Evolutionary conservation across 768 basidiomycete species (phyloP).

Genomic region (Podaxis sp.): DNA sequence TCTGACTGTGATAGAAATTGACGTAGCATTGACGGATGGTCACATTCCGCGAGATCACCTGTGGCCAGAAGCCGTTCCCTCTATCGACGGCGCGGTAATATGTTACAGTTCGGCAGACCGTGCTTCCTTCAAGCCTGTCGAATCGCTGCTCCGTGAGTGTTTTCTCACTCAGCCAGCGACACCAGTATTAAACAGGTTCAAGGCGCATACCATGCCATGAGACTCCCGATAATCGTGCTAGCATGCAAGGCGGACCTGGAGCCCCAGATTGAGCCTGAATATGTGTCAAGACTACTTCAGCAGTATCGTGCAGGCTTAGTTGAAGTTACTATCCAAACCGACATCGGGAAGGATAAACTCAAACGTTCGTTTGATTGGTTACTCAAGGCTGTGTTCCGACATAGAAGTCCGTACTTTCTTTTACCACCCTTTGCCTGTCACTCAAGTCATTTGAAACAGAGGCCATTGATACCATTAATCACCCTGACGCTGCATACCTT

Average conservation of each 20-base stretch:
- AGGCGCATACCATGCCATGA: slow-evolving; percentile 61
- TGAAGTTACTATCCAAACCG: slow-evolving; percentile 59
- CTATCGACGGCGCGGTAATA: slow-evolving; percentile 76
- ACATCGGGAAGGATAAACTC: slow-evolving; percentile 70
- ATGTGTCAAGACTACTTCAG: slow-evolving; percentile 48
- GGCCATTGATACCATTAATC: slow-evolving; percentile 28
- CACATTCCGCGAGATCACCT: slow-evolving; percentile 22
- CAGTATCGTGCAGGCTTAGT: slow-evolving; percentile 77
- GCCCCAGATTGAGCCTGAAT: slow-evolving; percentile 55
- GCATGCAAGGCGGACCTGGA: slow-evolving; percentile 85
- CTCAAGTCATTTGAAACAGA: not conserved
- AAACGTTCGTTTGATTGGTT: slow-evolving; percentile 72
- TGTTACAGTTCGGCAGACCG: slow-evolving; percentile 78
- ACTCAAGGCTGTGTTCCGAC: slow-evolving; percentile 60
- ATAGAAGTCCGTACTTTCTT: slow-evolving; percentile 7
- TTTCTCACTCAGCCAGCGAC: not conserved
- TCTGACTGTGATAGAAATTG: slow-evolving; percentile 56
- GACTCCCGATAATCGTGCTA: slow-evolving; percentile 69
- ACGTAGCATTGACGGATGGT: slow-evolving; percentile 40
- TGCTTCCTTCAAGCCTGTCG: slow-evolving; percentile 65
- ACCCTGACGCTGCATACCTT: slow-evolving; percentile 40
- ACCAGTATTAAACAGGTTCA: slow-evolving; percentile 12
- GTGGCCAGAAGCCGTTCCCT: slow-evolving; percentile 58
- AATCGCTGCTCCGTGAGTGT: slow-evolving; percentile 69
- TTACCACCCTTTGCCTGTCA: not conserved